Evolutionary conservation across 306 rosid genomes (phyloP).

Genomic region (Pterocarpus santalinus): DNA sequence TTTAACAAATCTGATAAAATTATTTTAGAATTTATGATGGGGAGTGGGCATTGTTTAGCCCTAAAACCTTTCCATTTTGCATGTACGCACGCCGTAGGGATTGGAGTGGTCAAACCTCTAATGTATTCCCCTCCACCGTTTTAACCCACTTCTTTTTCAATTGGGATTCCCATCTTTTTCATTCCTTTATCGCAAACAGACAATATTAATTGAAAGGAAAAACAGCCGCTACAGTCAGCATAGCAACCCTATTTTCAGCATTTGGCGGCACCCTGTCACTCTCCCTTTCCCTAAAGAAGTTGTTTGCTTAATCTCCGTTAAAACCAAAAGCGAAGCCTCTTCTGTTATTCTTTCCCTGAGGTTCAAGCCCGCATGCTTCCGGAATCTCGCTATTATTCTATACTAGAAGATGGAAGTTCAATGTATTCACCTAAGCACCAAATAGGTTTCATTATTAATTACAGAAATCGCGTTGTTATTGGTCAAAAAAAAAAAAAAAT

Average conservation of each 20-base stretch:
- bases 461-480: not conserved
- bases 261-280: slow-evolving; percentile 52
- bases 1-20: slow-evolving; percentile 37
- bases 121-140: slow-evolving; percentile 49
- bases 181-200: slow-evolving; percentile 55
- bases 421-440: not conserved
- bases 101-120: slow-evolving; percentile 66
- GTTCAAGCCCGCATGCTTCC: slow-evolving; percentile 10
- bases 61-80: slow-evolving; percentile 43
- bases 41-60: slow-evolving; percentile 54
- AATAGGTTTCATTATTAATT: slow-evolving; percentile 1
- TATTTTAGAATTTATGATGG: slow-evolving; percentile 36
- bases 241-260: slow-evolving; percentile 61
- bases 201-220: slow-evolving; percentile 55
- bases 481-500: not conserved
- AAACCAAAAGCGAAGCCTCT: slow-evolving; percentile 29
- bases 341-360: slow-evolving; percentile 3
- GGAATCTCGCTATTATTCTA: slow-evolving; percentile 41
- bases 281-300: not conserved
- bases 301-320: not conserved
- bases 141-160: slow-evolving; percentile 52
- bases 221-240: slow-evolving; percentile 57
- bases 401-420: not conserved
- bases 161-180: slow-evolving; percentile 76
- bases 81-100: slow-evolving; percentile 46